A percentile compares a stretch with the other conserved stretches of the same genome.
Conservation (phyloP, 163 green algal genomes). For the Prototheca cutis region DNA sequence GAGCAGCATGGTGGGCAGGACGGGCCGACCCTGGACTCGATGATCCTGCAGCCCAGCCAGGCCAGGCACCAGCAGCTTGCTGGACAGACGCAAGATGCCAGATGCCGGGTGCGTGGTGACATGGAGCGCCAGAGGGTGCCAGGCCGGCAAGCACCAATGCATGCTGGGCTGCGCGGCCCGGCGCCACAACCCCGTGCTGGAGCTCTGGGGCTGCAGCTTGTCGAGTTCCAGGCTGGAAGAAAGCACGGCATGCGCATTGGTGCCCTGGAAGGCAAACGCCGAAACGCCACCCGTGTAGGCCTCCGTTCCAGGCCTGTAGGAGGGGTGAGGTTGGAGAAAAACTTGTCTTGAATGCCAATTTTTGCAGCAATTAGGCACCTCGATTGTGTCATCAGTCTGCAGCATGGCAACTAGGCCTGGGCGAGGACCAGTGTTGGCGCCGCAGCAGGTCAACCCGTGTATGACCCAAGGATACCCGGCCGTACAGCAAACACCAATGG, state of each 20-base stretch:
- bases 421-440: too few species aligned
- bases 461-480: too few species aligned
- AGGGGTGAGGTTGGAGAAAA: too few species aligned
- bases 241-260: constrained; percentile 57
- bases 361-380: too few species aligned
- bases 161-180: neutral
- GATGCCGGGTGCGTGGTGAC: neutral
- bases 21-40: neutral
- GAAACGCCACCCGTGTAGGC: constrained; percentile 32
- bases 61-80: neutral
- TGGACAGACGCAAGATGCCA: neutral
- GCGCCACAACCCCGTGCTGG: neutral
- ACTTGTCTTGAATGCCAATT: too few species aligned
- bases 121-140: neutral
- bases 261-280: constrained; percentile 82
- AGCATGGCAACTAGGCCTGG: too few species aligned
- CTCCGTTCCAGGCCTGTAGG: too few species aligned
- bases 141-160: neutral
- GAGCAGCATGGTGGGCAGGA: constrained; percentile 5
- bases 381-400: too few species aligned
- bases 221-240: neutral
- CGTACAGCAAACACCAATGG: too few species aligned
- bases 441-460: too few species aligned
- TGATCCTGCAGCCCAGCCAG: constrained; percentile 13
- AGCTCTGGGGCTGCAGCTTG: too few species aligned